phyloP scores from a whole-genome alignment of 2,329 filamentous ascomycete species.

The Drechslera avenae region DNA sequence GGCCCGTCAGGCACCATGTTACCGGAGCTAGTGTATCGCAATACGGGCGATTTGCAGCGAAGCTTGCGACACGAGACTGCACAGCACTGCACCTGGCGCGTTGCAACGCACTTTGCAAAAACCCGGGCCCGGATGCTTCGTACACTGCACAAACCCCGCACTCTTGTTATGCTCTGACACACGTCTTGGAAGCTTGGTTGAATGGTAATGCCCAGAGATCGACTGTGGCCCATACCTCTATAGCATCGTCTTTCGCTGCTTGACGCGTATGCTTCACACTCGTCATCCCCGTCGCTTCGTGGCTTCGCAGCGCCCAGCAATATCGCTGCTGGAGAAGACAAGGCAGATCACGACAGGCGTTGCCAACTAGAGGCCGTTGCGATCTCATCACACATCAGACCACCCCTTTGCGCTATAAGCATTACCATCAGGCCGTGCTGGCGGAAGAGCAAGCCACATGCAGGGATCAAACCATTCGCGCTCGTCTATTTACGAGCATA shows the following conservation, averaged over 20 bases:
- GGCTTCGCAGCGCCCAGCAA: background rate
- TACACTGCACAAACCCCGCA: background rate
- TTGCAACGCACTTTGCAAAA: background rate
- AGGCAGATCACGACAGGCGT: background rate
- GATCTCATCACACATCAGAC: background rate
- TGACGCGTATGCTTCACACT: background rate
- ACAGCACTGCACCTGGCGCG: background rate
- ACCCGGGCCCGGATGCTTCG: background rate
- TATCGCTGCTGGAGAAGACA: background rate
- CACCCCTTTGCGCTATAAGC: background rate
- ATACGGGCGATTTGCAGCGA: background rate
- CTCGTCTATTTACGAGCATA: background rate
- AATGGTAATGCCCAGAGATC: background rate
- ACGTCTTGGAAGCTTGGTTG: constrained; percentile 8
- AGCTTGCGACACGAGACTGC: background rate
- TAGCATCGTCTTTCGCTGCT: background rate
- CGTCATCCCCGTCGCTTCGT: background rate
- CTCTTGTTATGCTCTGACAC: constrained; percentile 4
- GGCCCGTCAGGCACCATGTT: background rate
- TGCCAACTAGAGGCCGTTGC: too few species aligned
- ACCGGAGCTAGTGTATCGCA: background rate
- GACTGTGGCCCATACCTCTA: background rate
- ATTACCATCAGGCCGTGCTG: background rate
- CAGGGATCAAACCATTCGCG: background rate
- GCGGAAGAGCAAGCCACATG: background rate